A percentile compares a stretch with the other conserved stretches of the same genome.
These are phyloP conservation scores for Russula sp. DNA, from an alignment of 768 basidiomycete genomes.

Conservation along the genomic window DNA sequence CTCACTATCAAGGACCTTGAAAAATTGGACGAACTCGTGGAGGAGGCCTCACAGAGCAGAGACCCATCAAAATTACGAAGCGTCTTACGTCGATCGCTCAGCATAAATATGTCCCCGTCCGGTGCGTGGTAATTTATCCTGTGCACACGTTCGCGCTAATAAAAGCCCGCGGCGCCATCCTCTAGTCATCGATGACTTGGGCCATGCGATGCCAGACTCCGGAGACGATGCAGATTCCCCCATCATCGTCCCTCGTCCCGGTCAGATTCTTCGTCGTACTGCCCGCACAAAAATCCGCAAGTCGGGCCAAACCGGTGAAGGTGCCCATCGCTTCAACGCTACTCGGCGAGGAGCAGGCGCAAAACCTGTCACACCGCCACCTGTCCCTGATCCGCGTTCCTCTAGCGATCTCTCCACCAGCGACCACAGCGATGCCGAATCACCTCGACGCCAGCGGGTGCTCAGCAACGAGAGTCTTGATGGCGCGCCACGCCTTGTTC, in stretches of 20 bases:
- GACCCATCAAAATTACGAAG: constrained; percentile 76
- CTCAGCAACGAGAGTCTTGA: constrained; percentile 43
- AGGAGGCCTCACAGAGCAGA: constrained; percentile 77
- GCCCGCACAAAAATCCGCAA: constrained; percentile 96
- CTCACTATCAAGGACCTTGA: constrained; percentile 93
- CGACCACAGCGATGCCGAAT: constrained; percentile 31
- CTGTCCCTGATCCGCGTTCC: constrained; percentile 34
- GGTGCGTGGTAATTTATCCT: constrained; percentile 46
- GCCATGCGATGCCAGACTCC: constrained; percentile 51
- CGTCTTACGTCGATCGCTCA: constrained; percentile 77
- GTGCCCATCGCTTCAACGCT: constrained; percentile 71
- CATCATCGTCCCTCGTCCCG: constrained; percentile 82
- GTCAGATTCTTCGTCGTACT: constrained; percentile 82
- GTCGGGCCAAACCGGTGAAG: constrained; percentile 63
- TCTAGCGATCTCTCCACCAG: constrained; percentile 63
- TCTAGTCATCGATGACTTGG: constrained; percentile 59
- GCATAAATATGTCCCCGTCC: constrained; percentile 77
- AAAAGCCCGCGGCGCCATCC: neutral
- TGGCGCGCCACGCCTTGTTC: constrained; percentile 16
- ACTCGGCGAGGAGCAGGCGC: constrained; percentile 38
- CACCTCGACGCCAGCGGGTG: constrained; percentile 32
- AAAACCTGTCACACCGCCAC: neutral
- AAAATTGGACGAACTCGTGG: constrained; percentile 85
- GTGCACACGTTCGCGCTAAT: neutral
- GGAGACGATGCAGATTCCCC: constrained; percentile 84